Conservation (phyloP, 2,329 filamentous ascomycete genomes). For the Arthrocladium fulminans region DNA sequence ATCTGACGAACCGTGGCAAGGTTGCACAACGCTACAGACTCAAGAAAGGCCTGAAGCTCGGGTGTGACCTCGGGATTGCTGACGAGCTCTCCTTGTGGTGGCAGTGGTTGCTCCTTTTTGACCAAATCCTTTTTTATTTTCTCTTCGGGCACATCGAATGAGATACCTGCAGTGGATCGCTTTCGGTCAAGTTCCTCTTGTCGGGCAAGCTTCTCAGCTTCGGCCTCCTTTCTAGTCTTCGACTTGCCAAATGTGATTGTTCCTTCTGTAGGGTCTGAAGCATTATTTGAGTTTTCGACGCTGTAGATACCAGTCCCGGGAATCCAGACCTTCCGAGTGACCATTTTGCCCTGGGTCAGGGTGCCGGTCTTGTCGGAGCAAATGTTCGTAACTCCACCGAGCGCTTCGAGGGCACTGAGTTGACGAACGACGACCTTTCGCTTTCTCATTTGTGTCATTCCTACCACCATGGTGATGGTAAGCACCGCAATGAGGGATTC, state of each 20-base stretch:
- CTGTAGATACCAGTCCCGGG: constrained; percentile 45
- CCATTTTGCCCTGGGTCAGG: constrained; percentile 49
- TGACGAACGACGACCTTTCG: constrained; percentile 47
- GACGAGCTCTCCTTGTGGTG: constrained; percentile 7
- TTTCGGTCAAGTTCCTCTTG: constrained; percentile 47
- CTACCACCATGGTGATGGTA: constrained; percentile 53
- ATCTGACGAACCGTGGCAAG: constrained; percentile 43
- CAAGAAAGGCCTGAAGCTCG: constrained; percentile 43
- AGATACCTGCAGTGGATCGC: constrained; percentile 52
- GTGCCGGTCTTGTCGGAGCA: constrained; percentile 52
- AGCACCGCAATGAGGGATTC: constrained; percentile 55
- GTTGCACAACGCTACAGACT: constrained; percentile 48
- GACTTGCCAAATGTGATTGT: constrained; percentile 32
- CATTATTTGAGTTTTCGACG: constrained; percentile 45
- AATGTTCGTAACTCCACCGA: constrained; percentile 50
- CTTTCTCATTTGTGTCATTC: constrained; percentile 46
- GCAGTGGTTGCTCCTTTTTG: constrained; percentile 19
- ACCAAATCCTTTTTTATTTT: constrained; percentile 24
- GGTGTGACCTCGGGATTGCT: constrained; percentile 34
- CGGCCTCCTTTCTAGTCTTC: constrained; percentile 25
- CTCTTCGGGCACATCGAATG: constrained; percentile 54
- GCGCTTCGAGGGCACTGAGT: constrained; percentile 46
- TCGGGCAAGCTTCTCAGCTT: constrained; percentile 30
- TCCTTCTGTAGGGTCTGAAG: constrained; percentile 48
- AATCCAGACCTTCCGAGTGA: constrained; percentile 51